Evolutionary conservation across 805 yeast genomes (phyloP).

Genomic region (Clavispora vitiphila): DNA sequence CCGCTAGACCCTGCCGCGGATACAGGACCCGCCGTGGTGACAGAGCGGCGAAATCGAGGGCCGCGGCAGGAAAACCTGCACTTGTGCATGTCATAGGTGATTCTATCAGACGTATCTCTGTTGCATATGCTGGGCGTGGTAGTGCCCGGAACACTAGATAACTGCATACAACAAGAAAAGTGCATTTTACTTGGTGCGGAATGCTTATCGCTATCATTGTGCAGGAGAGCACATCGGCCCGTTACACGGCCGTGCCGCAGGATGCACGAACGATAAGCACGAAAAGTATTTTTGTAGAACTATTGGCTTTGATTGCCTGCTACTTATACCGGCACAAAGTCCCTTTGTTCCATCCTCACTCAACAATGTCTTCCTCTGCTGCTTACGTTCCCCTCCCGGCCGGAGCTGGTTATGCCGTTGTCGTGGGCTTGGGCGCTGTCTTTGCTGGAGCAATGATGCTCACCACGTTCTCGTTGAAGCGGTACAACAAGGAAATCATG

Average conservation of each 20-base stretch:
- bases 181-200: conserved; percentile 5
- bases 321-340: neutral
- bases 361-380: conserved; percentile 16
- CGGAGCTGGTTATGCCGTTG: conserved; percentile 84
- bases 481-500: conserved; percentile 81
- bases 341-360: neutral
- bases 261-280: neutral
- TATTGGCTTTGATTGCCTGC: neutral
- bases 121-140: neutral
- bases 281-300: neutral
- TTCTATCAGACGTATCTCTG: neutral
- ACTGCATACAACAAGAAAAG: too few species aligned
- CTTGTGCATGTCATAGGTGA: neutral
- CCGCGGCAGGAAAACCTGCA: neutral
- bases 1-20: too few species aligned
- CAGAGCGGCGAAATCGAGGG: neutral
- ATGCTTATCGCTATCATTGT: neutral
- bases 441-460: conserved; percentile 77
- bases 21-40: neutral
- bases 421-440: conserved; percentile 80
- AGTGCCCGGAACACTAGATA: too few species aligned
- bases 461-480: conserved; percentile 61
- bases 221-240: neutral
- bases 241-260: neutral
- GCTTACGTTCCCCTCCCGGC: conserved; percentile 46